These are phyloP conservation scores for Chalaropsis ovoidea DNA, from an alignment of 2,329 filamentous ascomycete genomes.

Conservation along the genomic window DNA sequence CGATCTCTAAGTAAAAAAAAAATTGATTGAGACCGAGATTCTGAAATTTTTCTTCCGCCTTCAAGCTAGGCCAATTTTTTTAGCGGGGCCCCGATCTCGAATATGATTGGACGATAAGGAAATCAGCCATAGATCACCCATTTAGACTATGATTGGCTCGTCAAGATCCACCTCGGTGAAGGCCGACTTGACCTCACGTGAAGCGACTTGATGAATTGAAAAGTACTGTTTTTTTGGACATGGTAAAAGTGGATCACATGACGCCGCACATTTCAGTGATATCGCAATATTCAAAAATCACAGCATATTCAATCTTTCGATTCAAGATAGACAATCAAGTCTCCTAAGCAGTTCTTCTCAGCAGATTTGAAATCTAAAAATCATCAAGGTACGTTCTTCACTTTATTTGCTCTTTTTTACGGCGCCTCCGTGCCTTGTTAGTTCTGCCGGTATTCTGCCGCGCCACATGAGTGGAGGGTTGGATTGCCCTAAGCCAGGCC, in stretches of 20 bases:
- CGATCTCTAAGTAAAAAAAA: slow-evolving; percentile 25
- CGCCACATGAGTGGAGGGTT: slow-evolving; percentile 24
- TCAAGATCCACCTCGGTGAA: slow-evolving; percentile 20
- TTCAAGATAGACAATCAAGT: neutral
- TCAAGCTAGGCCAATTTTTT: slow-evolving; percentile 26
- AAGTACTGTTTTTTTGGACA: slow-evolving; percentile 1
- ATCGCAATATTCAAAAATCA: neutral
- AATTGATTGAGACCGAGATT: slow-evolving; percentile 24
- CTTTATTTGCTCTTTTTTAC: neutral
- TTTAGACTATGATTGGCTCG: slow-evolving; percentile 19
- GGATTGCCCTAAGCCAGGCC: slow-evolving; percentile 24
- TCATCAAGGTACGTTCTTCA: neutral
- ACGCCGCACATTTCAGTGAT: slow-evolving; percentile 19
- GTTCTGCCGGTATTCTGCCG: slow-evolving; percentile 23
- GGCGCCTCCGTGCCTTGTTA: too few species aligned
- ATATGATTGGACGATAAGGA: slow-evolving; percentile 26
- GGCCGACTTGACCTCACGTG: slow-evolving; percentile 23
- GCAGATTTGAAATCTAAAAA: neutral
- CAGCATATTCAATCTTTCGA: neutral
- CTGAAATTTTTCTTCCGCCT: slow-evolving; percentile 27
- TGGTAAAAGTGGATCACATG: slow-evolving; percentile 19
- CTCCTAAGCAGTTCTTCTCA: neutral
- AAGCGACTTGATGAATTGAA: slow-evolving; percentile 1
- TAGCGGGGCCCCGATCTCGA: slow-evolving; percentile 25
- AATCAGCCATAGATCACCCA: slow-evolving; percentile 22